Conservation (phyloP, 2,329 filamentous ascomycete species). For the Fusarium dimerum region DNA sequence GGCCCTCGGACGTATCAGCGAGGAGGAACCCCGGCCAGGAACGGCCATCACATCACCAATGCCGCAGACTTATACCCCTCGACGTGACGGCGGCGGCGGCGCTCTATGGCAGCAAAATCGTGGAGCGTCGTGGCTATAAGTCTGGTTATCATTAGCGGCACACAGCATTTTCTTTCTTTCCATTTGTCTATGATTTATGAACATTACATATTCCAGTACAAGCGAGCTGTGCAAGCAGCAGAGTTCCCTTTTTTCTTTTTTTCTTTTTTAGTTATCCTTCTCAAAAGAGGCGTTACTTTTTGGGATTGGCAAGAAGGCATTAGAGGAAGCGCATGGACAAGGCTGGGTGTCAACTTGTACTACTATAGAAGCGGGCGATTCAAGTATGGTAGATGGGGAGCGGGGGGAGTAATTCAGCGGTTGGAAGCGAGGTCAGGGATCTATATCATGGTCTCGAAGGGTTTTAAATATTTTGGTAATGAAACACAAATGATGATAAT, state of each 20-base stretch:
- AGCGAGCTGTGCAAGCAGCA: background rate
- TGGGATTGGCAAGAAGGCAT: too few species aligned
- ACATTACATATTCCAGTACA: conserved; percentile 1
- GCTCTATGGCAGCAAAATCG: conserved; percentile 58
- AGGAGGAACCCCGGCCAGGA: conserved; percentile 31
- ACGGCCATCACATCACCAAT: conserved; percentile 23
- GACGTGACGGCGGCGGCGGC: conserved; percentile 34
- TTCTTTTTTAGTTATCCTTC: too few species aligned
- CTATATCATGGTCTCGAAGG: conserved; percentile 5
- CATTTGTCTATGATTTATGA: conserved; percentile 4
- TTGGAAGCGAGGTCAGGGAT: conserved; percentile 17
- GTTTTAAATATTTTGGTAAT: conserved; percentile 17
- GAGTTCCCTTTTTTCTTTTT: background rate
- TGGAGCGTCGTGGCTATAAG: conserved; percentile 46
- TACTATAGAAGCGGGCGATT: background rate
- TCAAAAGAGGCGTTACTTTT: background rate
- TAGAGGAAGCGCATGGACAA: background rate
- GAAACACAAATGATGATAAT: conserved; percentile 10
- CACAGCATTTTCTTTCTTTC: conserved; percentile 43
- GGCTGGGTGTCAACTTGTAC: background rate
- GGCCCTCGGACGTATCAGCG: conserved; percentile 39
- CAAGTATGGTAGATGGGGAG: background rate
- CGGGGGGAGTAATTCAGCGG: conserved; percentile 11
- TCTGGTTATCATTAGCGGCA: conserved; percentile 7
- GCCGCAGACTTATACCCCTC: conserved; percentile 20